These are phyloP conservation scores for Fusarium falciforme DNA, from an alignment of 2,329 filamentous ascomycete genomes.

Conservation along the genomic window DNA sequence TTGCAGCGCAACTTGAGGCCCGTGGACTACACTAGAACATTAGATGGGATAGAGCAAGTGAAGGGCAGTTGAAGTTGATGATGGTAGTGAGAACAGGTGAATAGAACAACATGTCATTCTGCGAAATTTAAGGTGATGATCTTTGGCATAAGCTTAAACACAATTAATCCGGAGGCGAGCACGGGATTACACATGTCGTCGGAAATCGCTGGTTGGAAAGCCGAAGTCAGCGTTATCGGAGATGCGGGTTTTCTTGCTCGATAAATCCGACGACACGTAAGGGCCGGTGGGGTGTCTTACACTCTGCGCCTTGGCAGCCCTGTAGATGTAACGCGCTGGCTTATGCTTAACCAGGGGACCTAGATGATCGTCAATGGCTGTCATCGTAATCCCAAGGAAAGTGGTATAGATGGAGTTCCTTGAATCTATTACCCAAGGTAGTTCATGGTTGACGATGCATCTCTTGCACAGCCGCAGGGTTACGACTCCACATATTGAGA, in stretches of 20 bases:
- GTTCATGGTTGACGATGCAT: background rate
- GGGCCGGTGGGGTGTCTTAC: background rate
- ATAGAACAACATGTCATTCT: background rate
- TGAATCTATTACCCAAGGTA: background rate
- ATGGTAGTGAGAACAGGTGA: background rate
- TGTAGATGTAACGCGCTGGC: background rate
- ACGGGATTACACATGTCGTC: background rate
- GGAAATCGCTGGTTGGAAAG: background rate
- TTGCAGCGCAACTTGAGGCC: slow-evolving; percentile 18
- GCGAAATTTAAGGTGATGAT: background rate
- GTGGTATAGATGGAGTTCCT: background rate
- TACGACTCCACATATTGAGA: background rate
- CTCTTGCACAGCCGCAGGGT: background rate
- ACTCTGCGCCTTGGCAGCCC: background rate
- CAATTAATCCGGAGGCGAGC: background rate
- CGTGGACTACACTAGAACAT: background rate
- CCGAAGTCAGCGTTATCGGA: slow-evolving; percentile 6
- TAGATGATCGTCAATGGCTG: background rate
- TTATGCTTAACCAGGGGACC: slow-evolving; percentile 7
- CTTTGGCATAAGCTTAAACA: background rate
- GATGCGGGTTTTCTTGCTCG: background rate
- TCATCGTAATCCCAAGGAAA: background rate
- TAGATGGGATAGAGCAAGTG: background rate
- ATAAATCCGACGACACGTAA: slow-evolving; percentile 24
- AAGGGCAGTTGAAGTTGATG: background rate